phyloP scores from a whole-genome alignment of 2,329 filamentous ascomycete species.

The Xylariaceae sp. region DNA sequence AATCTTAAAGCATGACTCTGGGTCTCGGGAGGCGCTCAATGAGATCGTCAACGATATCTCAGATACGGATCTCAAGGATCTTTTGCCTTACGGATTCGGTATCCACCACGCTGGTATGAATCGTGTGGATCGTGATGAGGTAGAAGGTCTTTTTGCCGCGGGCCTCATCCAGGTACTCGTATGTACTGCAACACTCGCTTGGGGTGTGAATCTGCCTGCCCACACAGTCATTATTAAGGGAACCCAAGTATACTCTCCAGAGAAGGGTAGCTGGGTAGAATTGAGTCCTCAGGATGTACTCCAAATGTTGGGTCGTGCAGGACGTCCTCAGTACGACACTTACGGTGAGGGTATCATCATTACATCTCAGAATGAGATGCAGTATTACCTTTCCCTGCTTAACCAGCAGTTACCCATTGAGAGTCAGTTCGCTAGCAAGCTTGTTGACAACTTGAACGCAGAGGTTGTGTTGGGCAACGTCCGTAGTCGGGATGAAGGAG shows the following conservation, averaged over 20 bases:
- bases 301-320: slow-evolving; percentile 97
- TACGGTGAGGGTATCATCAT: slow-evolving; percentile 99
- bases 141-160: slow-evolving; percentile 89
- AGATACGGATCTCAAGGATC: slow-evolving; percentile 85
- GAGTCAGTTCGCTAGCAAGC: slow-evolving; percentile 85
- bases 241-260: slow-evolving; percentile 94
- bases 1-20: slow-evolving; percentile 87
- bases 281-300: slow-evolving; percentile 94
- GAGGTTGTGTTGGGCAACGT: slow-evolving; percentile 94
- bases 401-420: slow-evolving; percentile 98
- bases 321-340: slow-evolving; percentile 92
- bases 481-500: slow-evolving; percentile 84
- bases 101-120: slow-evolving; percentile 99
- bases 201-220: slow-evolving; percentile 96
- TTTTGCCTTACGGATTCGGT: slow-evolving; percentile 93
- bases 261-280: slow-evolving; percentile 98
- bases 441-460: slow-evolving; percentile 94
- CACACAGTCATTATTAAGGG: slow-evolving; percentile 99
- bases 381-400: slow-evolving; percentile 93
- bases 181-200: slow-evolving; percentile 95
- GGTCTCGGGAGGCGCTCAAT: slow-evolving; percentile 79
- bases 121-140: slow-evolving; percentile 86
- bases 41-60: slow-evolving; percentile 78
- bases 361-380: slow-evolving; percentile 88
- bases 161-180: slow-evolving; percentile 92